A percentile compares a stretch with the other conserved stretches of the same genome.
phyloP scores from a whole-genome alignment of 164 flowering plant genomes.

The Stephania yunnanensis region DNA sequence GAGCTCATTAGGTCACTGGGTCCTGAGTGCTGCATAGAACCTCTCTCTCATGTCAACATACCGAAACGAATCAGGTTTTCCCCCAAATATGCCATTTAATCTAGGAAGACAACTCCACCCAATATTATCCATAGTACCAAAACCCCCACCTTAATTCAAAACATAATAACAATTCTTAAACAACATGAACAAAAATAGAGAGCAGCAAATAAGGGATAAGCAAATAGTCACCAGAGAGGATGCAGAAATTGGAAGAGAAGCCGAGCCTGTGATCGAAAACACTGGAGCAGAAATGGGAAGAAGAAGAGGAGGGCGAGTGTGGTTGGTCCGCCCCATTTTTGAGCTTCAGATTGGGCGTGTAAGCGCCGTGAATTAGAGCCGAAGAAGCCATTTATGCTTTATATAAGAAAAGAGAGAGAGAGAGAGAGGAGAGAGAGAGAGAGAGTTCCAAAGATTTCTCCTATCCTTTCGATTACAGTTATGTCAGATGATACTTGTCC shows the following conservation, averaged over 20 bases:
- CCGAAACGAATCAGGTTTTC: too few relatives aligned
- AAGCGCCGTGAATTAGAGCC: conserved; percentile 21
- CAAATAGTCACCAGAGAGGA: conserved; percentile 21
- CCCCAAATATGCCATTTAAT: too few relatives aligned
- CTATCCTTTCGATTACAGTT: not conserved
- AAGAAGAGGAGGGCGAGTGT: conserved; percentile 10
- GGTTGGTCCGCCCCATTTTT: conserved; percentile 15
- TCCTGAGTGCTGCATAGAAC: too few relatives aligned
- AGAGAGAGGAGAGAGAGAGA: too few relatives aligned
- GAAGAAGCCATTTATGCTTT: conserved; percentile 24
- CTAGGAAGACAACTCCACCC: not conserved
- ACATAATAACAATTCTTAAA: not conserved
- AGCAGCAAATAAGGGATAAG: conserved; percentile 1
- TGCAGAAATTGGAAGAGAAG: conserved; percentile 9
- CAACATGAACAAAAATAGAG: not conserved
- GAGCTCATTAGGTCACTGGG: too few relatives aligned
- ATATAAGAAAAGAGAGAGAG: not conserved
- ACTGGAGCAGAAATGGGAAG: conserved; percentile 12
- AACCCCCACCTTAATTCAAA: not conserved
- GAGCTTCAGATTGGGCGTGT: conserved; percentile 13
- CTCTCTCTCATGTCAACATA: too few relatives aligned
- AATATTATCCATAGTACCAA: too few relatives aligned
- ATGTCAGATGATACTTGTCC: not conserved
- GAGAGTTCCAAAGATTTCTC: not conserved
- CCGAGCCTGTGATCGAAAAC: conserved; percentile 12